Evolutionary conservation across 495 filamentous ascomycete species (phyloP).

Genomic region (Aspergillus homomorphus): DNA sequence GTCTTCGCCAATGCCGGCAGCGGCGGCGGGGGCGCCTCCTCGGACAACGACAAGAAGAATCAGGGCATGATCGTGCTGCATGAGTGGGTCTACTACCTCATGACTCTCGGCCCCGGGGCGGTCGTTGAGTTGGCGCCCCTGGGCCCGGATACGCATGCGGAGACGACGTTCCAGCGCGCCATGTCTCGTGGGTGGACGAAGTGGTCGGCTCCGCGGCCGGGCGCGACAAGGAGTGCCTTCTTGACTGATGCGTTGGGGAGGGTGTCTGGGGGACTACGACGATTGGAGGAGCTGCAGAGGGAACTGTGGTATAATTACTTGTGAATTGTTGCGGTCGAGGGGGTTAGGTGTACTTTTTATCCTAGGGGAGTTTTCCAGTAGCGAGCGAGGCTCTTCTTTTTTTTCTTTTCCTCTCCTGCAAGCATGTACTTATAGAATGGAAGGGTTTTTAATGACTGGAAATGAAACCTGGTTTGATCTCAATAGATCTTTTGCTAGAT

Average conservation of each 20-base stretch:
- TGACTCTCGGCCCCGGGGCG: constrained; percentile 9
- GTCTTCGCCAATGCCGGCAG: constrained; percentile 3
- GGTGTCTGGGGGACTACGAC: constrained; percentile 1
- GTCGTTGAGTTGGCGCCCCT: constrained; percentile 9
- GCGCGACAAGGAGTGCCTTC: neutral
- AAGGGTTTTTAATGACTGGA: neutral
- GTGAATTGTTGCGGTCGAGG: neutral
- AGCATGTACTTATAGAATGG: neutral
- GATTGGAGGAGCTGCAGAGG: constrained; percentile 4
- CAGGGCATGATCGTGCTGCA: constrained; percentile 3
- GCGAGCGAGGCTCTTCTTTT: neutral
- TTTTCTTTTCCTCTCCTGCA: neutral
- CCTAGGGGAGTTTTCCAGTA: too few species aligned
- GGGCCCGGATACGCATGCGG: constrained; percentile 3
- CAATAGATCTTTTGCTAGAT: too few species aligned
- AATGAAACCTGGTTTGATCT: neutral
- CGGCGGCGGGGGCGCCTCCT: neutral
- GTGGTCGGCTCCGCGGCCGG: constrained; percentile 1
- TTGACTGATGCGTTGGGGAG: neutral
- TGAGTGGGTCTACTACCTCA: constrained; percentile 10
- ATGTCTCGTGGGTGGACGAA: constrained; percentile 10
- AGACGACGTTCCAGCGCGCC: constrained; percentile 8
- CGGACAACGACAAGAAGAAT: neutral
- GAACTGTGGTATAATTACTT: constrained; percentile 1
- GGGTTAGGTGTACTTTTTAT: too few species aligned